Base-by-base conservation (phyloP, 2,329 filamentous ascomycete genomes). In the Apiospora rasikravindrae region DNA sequence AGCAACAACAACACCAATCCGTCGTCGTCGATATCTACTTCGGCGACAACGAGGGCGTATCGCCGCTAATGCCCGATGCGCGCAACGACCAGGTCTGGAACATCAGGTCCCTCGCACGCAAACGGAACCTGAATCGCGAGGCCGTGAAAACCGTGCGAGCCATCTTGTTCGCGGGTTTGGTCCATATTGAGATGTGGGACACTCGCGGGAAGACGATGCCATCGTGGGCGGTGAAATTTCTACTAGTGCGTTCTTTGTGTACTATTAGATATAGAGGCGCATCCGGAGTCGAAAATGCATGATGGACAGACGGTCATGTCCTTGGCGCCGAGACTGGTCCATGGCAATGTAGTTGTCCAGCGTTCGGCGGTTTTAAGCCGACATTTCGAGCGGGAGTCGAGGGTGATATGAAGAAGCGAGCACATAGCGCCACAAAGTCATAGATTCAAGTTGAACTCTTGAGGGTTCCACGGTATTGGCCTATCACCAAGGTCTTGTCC, bases 211-310 rank as follows among this genome's bases (percentile, higher is more conserved):
- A 71, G 22, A 68, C 70, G n/a, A 33, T 45, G 2, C 45, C 68
- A 19, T 71, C 42, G 22, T 71, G 70, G 70, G 45, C 64, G 16
- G 64, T 68, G 19, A n/a, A 22, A 10, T 68, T 53, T 44, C 26
- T 45, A 71, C 33, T 13, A 61, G 16, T 33, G 45, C 19, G 44
- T 24, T 16, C 22, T 71, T 10, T 29, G 13, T 45, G 24, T 16
- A 14, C 24, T 68, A n/a, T 33, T 71, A 10, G 57, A 51, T 40
- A 53, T 57, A 33, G 64, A 47, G 11, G 29, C 47, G n/a, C 49
- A 71, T 57, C 70, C 70, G 11, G 37, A 57, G 19, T 24, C 61
- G 7, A 61, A 61, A 66, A 42, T 29, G 13, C 45, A 71, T 3
- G 70, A 68, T 2, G 70, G 33, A 16, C 19, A 53, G 33, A 53